Evolutionary conservation across 345 rosid genomes (phyloP), one percentile per base, ranked within the genome.

Genomic region (Gossypium sturtianum): DNA sequence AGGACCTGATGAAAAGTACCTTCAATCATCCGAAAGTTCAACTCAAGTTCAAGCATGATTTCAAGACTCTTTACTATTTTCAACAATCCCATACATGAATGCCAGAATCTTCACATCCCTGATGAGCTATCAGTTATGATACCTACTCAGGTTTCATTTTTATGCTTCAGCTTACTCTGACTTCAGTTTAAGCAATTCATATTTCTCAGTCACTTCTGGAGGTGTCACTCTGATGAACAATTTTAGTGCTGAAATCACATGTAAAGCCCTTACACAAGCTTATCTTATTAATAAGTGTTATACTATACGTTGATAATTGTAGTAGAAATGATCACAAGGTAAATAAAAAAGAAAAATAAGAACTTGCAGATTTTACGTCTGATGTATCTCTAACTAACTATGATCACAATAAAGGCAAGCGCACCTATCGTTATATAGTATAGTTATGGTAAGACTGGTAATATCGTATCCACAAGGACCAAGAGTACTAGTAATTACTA

Each of bases 241-340:
- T 80, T 95, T 93, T 61, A 95, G 97, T 34, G 91, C 93, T 8
- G 45, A 86, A 7, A 81, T 89, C 45, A 90, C 97, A 17, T 89
- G 94, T 61, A 84, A 87, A 52, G 94, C 98, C 23, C 75, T 88
- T 2, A 83, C 96, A 2, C 91, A 87, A 38, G 91, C 94, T 58
- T 93, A 84, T 70, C 83, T 95, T 7, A 34, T 93, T 3, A 82
- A 74, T 51, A 98, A 95, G 76, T 91, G 87, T 69, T 83, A 5
- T 34, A 34, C 41, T 34, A 5, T 34, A 34, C 0, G 7, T 1
- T 34, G 41, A 34, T 34, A 34, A 34, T 34, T 7, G 41, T 4
- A 5, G 1, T 34, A 5, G 41, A 5, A 5, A 5, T 34, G 7
- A 6, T 5, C 41, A 0, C 41, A 34, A 34, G 5, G 1, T 34